Percentiles rank a stretch among this genome's conserved stretches.
Conservation (phyloP, 1,284 basidiomycete species). For the Golubevia sp. region DNA sequence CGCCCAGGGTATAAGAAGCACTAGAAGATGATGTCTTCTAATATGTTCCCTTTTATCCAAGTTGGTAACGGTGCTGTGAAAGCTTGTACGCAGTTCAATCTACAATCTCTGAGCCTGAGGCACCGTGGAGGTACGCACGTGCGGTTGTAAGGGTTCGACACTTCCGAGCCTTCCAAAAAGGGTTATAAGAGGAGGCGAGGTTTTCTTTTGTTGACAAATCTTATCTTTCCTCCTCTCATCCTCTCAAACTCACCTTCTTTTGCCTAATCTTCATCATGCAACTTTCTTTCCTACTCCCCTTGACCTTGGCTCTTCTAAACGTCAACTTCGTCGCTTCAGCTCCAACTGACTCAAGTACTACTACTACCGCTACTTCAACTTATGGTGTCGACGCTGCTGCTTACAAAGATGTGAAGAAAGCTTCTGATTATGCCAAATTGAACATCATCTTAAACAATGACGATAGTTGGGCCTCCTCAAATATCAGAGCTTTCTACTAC, state of each 20-base stretch:
- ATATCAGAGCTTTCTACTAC: conserved; percentile 41
- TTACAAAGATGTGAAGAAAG: conserved; percentile 24
- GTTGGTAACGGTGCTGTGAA: no score
- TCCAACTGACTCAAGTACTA: conserved; percentile 19
- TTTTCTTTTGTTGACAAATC: no score
- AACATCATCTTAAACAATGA: conserved; percentile 47
- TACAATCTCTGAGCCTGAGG: no score
- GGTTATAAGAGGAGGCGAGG: no score
- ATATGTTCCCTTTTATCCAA: no score
- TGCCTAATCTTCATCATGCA: conserved; percentile 13
- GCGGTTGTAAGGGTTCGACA: no score
- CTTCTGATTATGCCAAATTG: conserved; percentile 23
- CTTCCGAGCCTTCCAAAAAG: no score
- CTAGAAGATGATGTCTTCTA: no score
- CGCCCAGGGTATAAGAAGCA: no score
- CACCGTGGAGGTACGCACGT: no score
- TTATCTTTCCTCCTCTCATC: no score
- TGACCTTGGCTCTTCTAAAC: conserved; percentile 11
- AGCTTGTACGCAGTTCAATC: no score
- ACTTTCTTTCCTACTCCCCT: conserved; percentile 15
- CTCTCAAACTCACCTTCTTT: conserved; percentile 7
- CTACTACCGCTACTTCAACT: conserved; percentile 12
- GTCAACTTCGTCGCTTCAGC: conserved; percentile 9
- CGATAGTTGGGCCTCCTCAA: conserved; percentile 30
- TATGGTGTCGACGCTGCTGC: conserved; percentile 33